Base-by-base conservation (phyloP, 2,329 filamentous ascomycete species). In the Xylaria sp. region DNA sequence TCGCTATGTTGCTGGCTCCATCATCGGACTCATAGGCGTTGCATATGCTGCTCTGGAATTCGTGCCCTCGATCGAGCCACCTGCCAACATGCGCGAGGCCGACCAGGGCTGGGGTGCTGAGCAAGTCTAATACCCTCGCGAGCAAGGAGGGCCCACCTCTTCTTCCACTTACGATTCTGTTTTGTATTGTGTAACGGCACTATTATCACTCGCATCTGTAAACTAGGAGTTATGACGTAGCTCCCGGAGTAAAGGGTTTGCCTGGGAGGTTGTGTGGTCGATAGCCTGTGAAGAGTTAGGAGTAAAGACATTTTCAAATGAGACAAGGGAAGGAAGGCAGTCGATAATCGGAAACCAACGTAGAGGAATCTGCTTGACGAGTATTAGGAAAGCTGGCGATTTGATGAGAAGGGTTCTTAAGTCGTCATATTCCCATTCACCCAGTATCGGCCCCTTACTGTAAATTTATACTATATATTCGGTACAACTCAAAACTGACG, bases 1-100 rank as follows among this genome's bases (percentile, higher is more conserved):
- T 75, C 91, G 90, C 78, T 90, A 90, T 78, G 89, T 97, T 66
- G 89, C 93, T 27, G 96, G 94, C 73, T 87, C 89, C 60, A 85
- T 97, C 74, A 86, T 98, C 73, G 93, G 91, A 60, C 75, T 96
- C 61, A 84, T 93, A 72, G 96, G 96, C 75, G 78, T 98, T 69
- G 91, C 80, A 70, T 99, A 98, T 83, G 83, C 87, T 73, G 90
- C 83, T 57, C 87, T 94, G 78, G 92, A 94, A 81, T 94, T 92
- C 80, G 84, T 93, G 72, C 92, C 92, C 35, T 92, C 90, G 70
- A 92, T 94, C 78, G 92, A 94, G 82, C 91, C 92, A 58, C 92
- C 92, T 10, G 87, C 89, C 79, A 94, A 93, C 84, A 94, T 94
- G 92, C 89, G 92, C 79, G 91, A 93, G 80, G 89, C 88, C 71